phyloP scores from a whole-genome alignment of 768 basidiomycete species.

The Hericium rajendrae region DNA sequence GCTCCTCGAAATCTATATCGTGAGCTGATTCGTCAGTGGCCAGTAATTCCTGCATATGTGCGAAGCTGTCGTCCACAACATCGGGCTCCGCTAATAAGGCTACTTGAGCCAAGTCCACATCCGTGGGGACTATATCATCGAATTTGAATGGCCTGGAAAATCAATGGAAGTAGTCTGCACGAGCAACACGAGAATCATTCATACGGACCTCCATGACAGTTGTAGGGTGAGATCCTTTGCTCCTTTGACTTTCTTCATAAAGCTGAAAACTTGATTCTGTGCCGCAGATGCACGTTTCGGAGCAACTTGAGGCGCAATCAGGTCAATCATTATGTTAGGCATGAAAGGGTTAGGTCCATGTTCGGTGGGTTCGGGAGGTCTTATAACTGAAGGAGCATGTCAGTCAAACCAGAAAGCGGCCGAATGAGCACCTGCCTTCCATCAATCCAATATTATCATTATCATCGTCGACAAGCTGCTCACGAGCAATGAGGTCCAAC shows the following conservation, averaged over 20 bases:
- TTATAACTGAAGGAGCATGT: not conserved
- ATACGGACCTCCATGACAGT: constrained; percentile 9
- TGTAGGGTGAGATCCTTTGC: constrained; percentile 9
- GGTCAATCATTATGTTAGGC: not conserved
- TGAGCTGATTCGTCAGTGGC: not conserved
- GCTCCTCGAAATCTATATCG: not conserved
- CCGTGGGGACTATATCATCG: constrained; percentile 17
- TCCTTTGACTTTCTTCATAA: constrained; percentile 2
- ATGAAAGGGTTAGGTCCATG: not conserved
- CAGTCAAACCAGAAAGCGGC: not conserved
- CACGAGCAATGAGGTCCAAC: constrained; percentile 1
- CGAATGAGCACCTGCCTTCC: constrained; percentile 6
- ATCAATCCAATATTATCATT: not conserved
- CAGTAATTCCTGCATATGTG: not conserved
- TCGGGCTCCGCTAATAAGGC: not conserved
- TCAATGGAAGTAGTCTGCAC: not conserved
- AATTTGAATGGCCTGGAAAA: constrained; percentile 2
- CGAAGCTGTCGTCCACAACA: not conserved
- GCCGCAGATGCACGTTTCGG: too few species aligned
- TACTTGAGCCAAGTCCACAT: not conserved
- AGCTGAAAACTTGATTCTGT: not conserved
- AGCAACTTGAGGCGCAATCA: not conserved
- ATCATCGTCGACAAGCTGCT: not conserved
- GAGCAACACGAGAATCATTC: not conserved
- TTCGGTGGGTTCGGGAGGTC: not conserved